Base-by-base conservation (phyloP, 2,329 filamentous ascomycete genomes). In the Cercospora sp. region DNA sequence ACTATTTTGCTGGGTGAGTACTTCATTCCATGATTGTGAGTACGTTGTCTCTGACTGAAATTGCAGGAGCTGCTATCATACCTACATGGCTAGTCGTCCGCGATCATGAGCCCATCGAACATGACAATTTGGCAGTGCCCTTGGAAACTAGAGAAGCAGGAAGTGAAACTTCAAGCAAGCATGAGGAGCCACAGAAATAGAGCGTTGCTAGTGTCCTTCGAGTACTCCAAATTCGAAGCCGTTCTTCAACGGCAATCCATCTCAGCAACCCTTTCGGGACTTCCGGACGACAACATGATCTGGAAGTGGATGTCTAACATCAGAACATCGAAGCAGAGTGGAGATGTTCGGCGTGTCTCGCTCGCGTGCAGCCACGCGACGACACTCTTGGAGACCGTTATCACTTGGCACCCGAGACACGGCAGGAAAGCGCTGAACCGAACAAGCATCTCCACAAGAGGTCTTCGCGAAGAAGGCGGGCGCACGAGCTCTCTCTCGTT, bases 71-170 rank as follows among this genome's bases (percentile, higher is more conserved):
- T 58, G 69, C 74, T 10, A 66, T 77, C 1, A 72, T 72, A 31
- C 77, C 76, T 4, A 78, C 77, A 1, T 78, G 76, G 76, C 67
- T 78, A 3, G 76, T 75, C 2, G 71, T 78, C 26, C 66, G 69
- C 9, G 73, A 77, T 33, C 77, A 78, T 60, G 69, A 74, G 20
- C 78, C 77, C 9, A 66, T 78, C 8, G 67, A 68, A 53, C 59
- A 64, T 23, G 63, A 59, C 5, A 64, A 59, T 23, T 42, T 55
- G 40, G 26, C 64, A 7, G 58, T 51, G 7, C 23, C 58, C 16
- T 51, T 53, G 28, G 30, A 20, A 9, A 23, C 28, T 36, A 55
- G n/a, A 3, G 30, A 45, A 23, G 5, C 61, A n/a, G 48, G 31
- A 20, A 55, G 48, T 20, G 45, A 63, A 9, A 48, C 48, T 23